A percentile compares a stretch with the other conserved stretches of the same genome.
These are phyloP conservation scores for Phytophthora pluvialis DNA, from an alignment of 352 stramenopile species.

Conservation along the genomic window DNA sequence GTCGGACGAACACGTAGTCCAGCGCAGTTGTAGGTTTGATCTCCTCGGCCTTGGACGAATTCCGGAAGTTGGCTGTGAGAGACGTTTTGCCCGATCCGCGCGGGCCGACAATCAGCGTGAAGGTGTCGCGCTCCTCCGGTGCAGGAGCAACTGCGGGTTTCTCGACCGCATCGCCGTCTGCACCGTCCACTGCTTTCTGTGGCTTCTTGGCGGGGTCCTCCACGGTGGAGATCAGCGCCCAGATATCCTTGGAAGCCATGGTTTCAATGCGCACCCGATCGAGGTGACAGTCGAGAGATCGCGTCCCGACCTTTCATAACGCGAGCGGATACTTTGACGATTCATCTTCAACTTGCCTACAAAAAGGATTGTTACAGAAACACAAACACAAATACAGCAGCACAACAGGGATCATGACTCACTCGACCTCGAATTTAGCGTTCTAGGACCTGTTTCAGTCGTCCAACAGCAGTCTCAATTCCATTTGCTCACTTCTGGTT, in stretches of 20 bases:
- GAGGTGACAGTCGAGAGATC: constrained; percentile 15
- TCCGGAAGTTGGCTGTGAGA: constrained; percentile 72
- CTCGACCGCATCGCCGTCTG: constrained; percentile 26
- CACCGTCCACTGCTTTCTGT: constrained; percentile 29
- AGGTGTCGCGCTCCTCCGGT: constrained; percentile 71
- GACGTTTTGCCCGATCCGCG: constrained; percentile 84
- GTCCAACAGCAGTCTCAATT: constrained; percentile 13
- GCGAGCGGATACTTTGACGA: constrained; percentile 15
- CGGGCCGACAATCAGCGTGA: constrained; percentile 71
- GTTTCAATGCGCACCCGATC: constrained; percentile 16
- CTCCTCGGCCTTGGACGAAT: constrained; percentile 75
- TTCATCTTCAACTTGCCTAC: constrained; percentile 15
- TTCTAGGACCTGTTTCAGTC: constrained; percentile 13
- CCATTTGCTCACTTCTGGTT: constrained; percentile 15
- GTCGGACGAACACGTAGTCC: constrained; percentile 91
- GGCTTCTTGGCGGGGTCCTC: constrained; percentile 38
- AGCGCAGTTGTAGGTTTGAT: constrained; percentile 92
- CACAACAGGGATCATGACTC: neutral
- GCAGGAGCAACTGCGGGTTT: constrained; percentile 20
- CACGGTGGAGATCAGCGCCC: constrained; percentile 66
- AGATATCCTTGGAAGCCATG: constrained; percentile 71
- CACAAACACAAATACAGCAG: neutral
- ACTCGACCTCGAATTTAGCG: constrained; percentile 25
- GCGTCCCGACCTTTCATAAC: constrained; percentile 35
- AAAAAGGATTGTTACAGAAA: neutral